Evolutionary conservation across 306 rosid genomes (phyloP).

Genomic region (Malus sylvestris): DNA sequence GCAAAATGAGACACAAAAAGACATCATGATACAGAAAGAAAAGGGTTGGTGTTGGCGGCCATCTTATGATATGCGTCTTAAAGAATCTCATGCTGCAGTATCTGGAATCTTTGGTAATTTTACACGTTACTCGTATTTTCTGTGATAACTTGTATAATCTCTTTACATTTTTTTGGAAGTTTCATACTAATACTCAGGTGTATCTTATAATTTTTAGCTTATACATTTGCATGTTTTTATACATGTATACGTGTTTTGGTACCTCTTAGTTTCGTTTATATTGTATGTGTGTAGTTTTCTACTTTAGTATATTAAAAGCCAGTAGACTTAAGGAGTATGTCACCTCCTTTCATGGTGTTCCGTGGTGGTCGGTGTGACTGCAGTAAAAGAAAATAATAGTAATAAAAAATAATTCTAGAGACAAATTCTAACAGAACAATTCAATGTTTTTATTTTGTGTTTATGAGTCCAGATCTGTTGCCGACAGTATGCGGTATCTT

Average conservation of each 20-base stretch:
- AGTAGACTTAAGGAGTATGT: background rate
- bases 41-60: constrained; percentile 24
- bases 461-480: background rate
- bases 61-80: constrained; percentile 60
- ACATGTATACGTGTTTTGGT: background rate
- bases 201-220: background rate
- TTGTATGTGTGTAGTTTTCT: background rate
- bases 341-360: background rate
- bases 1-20: constrained; percentile 25
- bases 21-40: constrained; percentile 13
- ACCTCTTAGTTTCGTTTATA: background rate
- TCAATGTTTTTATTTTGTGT: background rate
- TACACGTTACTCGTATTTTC: background rate
- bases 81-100: constrained; percentile 68
- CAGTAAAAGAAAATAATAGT: background rate
- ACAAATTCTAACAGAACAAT: background rate
- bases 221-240: background rate
- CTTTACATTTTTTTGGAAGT: background rate
- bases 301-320: background rate
- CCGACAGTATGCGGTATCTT: background rate
- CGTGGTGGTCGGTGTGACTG: background rate
- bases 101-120: constrained; percentile 72
- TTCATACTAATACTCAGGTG: background rate
- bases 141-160: background rate
- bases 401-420: background rate